Evolutionary conservation across 2,329 filamentous ascomycete genomes (phyloP), one percentile per base, ranked within the genome.

Genomic region (Endoconidiophora polonica): DNA sequence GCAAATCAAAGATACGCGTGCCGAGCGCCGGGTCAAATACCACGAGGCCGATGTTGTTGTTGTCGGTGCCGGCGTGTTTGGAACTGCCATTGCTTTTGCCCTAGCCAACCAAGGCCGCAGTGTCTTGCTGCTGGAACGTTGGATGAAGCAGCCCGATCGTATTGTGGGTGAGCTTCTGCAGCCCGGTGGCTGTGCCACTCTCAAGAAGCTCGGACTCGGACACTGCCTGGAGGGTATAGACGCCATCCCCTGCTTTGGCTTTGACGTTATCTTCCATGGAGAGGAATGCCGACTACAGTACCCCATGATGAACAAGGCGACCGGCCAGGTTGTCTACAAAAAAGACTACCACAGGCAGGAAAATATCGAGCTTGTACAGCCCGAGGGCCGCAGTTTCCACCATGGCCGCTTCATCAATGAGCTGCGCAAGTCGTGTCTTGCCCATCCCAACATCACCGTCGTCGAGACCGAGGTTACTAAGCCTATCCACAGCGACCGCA

Each of bases 151-250:
- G 68, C 91, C 91, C 18, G 83, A 96, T 67, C 80, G 91, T 56
- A 98, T 98, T 57, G 87, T 98, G 44, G 91, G 91, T 58, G 91
- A 98, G 68, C 68, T 98, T 56, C 69, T 98, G 58, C 91, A 98
- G 66, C 91, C 91, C 0, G 91, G 91, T 46, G 91, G 91, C 46
- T 80, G 94, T 33, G 71, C 77, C 48, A 84, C 91, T 5, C 71
- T 98, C 59, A 74, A 80, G 60, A 78, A 84, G 61, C 69, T 98
- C 46, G 91, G 91, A 2, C 67, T 98, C 55, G 72, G 70, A 49
- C 77, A 88, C 58, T 94, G 86, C 61, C 67, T 96, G 53, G 86
- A 96, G 53, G 84, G 68, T 52, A 96, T 98, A 58, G 91, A 98
- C 61, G 79, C 87, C 3, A 73, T 94, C 44, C 73, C 77, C 20